These are phyloP conservation scores for Helenozyma rhizophorensis DNA, from an alignment of 805 yeast genomes.

Conservation along the genomic window DNA sequence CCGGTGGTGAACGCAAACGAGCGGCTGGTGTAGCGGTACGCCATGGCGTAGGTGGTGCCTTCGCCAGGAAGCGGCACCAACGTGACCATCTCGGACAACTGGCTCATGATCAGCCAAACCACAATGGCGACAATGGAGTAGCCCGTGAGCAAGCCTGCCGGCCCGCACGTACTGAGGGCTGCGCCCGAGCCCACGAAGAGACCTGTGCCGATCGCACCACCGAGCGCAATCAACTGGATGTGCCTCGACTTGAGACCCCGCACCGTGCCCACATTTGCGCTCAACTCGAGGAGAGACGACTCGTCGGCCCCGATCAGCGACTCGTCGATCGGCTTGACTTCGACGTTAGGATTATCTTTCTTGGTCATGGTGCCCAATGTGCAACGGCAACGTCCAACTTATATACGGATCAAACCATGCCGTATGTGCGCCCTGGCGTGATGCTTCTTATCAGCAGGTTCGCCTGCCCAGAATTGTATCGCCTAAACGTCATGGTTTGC, in stretches of 20 bases:
- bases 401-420: no score
- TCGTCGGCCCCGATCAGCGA: slow-evolving; percentile 1
- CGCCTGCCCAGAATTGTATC: no score
- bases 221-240: slow-evolving; percentile 14
- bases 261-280: background rate
- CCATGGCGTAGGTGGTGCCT: slow-evolving; percentile 19
- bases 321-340: slow-evolving; percentile 1
- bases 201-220: slow-evolving; percentile 21
- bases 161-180: slow-evolving; percentile 18
- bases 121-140: slow-evolving; percentile 18
- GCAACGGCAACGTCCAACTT: no score
- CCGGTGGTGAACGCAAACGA: slow-evolving; percentile 33
- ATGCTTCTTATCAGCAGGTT: no score
- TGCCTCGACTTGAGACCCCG: slow-evolving; percentile 3
- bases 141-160: slow-evolving; percentile 14
- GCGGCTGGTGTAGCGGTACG: slow-evolving; percentile 8
- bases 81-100: slow-evolving; percentile 17
- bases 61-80: slow-evolving; percentile 16
- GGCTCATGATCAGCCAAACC: slow-evolving; percentile 28
- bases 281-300: background rate
- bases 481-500: no score
- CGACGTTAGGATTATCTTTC: background rate
- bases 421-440: no score
- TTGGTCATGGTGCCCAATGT: no score
- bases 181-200: slow-evolving; percentile 25